Evolutionary conservation across 1,139 yeast genomes (phyloP), one percentile per base, ranked within the genome.

Genomic region (Candida tropicalis): DNA sequence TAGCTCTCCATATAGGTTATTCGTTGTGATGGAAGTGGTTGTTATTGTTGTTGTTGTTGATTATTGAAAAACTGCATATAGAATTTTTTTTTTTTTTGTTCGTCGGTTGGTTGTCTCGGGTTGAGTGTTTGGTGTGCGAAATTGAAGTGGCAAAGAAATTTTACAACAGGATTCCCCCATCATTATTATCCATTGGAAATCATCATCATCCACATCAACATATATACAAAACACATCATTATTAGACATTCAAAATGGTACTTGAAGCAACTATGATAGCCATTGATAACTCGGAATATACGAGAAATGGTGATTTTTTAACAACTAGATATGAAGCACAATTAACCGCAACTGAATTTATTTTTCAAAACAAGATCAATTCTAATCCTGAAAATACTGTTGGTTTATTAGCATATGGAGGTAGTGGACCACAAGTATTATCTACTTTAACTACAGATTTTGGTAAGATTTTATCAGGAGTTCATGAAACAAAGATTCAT

Each of bases 201-300:
- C 10, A 31, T 12, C 20, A 16, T 24, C 20, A 34, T 17, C 18
- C 23, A 27, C 8, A 27, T 8, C n/a, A n/a, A 27, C 35, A 26
- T 9, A 20, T 4, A 6, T 4, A 2, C 23, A 20, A 6, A 20
- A 20, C 6, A 20, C 23, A 20, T 20, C 6, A 6, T 2, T 6
- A 20, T 20, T 20, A 20, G 6, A 20, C 23, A 4, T n/a, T 12
- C 56, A 65, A 51, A 40, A 89, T 89, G 97, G 97, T 85, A 53
- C 81, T 91, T 59, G 98, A 93, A 70, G 98, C 99, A 51, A 87
- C 97, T 15, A 91, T 93, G 88, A 81, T 93, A 53, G 89, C 90
- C 57, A 81, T 93, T 59, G 99, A 95, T 70, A 91, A 90, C 75
- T 89, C 97, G 47, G 99, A 95, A 69, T 93, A 77, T 65, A 87